Base-by-base conservation (phyloP, 176 grass and related monocot species). In the Carex littledalei region DNA sequence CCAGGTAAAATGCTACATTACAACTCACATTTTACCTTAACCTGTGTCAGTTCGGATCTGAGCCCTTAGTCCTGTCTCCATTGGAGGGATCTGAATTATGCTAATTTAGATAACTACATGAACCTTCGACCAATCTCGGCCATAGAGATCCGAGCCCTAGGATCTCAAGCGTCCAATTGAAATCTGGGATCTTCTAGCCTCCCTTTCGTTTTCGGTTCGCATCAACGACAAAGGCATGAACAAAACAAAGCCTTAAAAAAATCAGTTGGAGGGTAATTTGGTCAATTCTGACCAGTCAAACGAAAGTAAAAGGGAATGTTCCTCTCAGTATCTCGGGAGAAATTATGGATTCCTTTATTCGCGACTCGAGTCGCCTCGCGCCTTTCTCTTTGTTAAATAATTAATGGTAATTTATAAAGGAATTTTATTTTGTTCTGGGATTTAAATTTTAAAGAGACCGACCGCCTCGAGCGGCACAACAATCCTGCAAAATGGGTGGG, bases 391-490 rank as follows among this genome's bases (percentile, higher is more conserved):
- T 3, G 5, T 67, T 63, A 67, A 47, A 82, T 49, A 66, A 67
- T 49, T 47, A 61, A 62, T 29, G 17, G 24, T 17, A 81, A 81
- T 81, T 17, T 4, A 62, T 41, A 81, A 60, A 18, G 24, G 14
- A 16, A 61, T 1, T 64, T 49, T 29, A 18, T 47, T 82, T 82
- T 66, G 24, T 37, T 52, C 0, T 11, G 8, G 20, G 20, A 26
- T 29, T 77, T 17, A 5, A 8, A 9, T 56, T 77, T 56, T 56
- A 16, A 55, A 53, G 39, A 66, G 39, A 52, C 62, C 41, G 81
- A 83, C 80, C 39, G 29, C 61, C 81, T 83, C 81, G 81, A 83
- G 63, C 63, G 24, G 63, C 15, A 68, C 18, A 83, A 64, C 12
- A 32, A 81, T 68, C 81, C 81, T 32, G 61, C 41, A 83, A 47